These are phyloP conservation scores for Trypanosoma grayi DNA, from an alignment of 208 protist genomes.

Conservation along the genomic window DNA sequence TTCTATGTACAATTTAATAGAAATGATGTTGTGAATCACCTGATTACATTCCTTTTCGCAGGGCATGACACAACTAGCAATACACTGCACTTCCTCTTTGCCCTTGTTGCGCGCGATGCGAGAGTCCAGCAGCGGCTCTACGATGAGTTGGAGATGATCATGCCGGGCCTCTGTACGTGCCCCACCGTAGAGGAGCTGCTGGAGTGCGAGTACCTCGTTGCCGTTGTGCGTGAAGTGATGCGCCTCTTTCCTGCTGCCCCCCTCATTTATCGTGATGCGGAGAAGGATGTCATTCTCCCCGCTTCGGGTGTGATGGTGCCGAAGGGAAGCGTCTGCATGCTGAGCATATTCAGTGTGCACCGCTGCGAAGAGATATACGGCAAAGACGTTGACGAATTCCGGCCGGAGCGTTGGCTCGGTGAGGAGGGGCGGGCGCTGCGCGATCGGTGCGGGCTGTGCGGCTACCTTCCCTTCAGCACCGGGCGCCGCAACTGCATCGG, in stretches of 20 bases:
- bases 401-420: slow-evolving; percentile 49
- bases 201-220: slow-evolving; percentile 48
- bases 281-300: slow-evolving; percentile 39
- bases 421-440: slow-evolving; percentile 35
- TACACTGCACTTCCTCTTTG: slow-evolving; percentile 51
- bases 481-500: slow-evolving; percentile 55
- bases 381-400: slow-evolving; percentile 34
- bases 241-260: slow-evolving; percentile 54
- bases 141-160: slow-evolving; percentile 35
- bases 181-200: slow-evolving; percentile 45
- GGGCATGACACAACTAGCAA: slow-evolving; percentile 56
- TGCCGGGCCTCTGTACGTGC: slow-evolving; percentile 36
- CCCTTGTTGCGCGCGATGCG: slow-evolving; percentile 34
- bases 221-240: slow-evolving; percentile 43
- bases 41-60: slow-evolving; percentile 57
- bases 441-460: slow-evolving; percentile 41
- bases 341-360: slow-evolving; percentile 55
- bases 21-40: slow-evolving; percentile 46
- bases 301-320: slow-evolving; percentile 43
- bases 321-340: slow-evolving; percentile 36
- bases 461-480: slow-evolving; percentile 55
- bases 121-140: slow-evolving; percentile 40
- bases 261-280: slow-evolving; percentile 54
- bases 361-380: slow-evolving; percentile 44
- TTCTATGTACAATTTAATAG: slow-evolving; percentile 36